Evolutionary conservation across 345 rosid genomes (phyloP), one percentile per base, ranked within the genome.

Genomic region (Jatropha curcas): DNA sequence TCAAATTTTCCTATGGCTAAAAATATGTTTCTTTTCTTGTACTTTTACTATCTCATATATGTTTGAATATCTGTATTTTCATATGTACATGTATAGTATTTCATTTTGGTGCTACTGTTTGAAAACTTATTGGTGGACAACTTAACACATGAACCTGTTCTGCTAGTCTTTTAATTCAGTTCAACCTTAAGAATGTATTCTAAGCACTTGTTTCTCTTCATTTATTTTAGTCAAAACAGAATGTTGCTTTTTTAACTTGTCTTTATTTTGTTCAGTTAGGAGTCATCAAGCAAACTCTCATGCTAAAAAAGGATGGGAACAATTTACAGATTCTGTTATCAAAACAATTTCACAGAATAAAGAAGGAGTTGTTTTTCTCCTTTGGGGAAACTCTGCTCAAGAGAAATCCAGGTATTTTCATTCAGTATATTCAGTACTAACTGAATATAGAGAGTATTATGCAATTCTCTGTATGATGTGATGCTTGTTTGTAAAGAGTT

Each of bases 221-320:
- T 5, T 64, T 12, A 65, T 24, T 11, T 63, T 37, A 34, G 68
- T 37, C 33, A 2, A 27, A 39, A n/a, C 19, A 41, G 41, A 10
- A 37, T 62, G 30, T 11, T 5, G 27, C 11, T 28, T 25, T 5
- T 45, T 22, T 17, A 16, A 65, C 19, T 14, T 43, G 7, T 57
- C 64, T 28, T 68, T 73, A 34, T 71, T 69, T 39, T 51, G 48
- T 83, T 69, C 84, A 95, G 99, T 95, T 52, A 86, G 92, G 84
- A 82, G 84, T 68, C 89, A 87, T 63, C 96, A 95, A 82, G 96
- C 98, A 24, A 91, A 91, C 69, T 95, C 99, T 72, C 99, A 95
- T 80, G 92, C 97, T 39, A 92, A 87, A 86, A 90, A 91, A 87
- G 99, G 99, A 77, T 95, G 99, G 99, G 99, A 95, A 71, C 96